Percentiles rank a stretch among this genome's conserved stretches.
Evolutionary conservation across 2,329 filamentous ascomycete species (phyloP).

Genomic region (Alternaria longipes): DNA sequence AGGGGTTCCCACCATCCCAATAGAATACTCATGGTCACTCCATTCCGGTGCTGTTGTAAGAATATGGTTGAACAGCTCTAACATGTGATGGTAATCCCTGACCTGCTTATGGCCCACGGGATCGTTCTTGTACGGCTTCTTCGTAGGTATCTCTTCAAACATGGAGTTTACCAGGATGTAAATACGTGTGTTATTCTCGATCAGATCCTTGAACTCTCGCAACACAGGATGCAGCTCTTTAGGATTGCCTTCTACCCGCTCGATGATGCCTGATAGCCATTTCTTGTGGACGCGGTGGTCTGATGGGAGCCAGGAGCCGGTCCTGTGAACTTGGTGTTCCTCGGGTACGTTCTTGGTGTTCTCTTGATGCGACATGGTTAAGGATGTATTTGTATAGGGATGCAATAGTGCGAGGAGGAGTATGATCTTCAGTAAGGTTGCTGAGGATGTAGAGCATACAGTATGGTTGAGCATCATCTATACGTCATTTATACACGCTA

Average conservation of each 20-base stretch:
- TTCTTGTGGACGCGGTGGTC: constrained; percentile 69
- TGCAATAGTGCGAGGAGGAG: not conserved
- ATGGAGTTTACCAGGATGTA: constrained; percentile 74
- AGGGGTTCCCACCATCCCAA: constrained; percentile 62
- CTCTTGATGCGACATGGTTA: constrained; percentile 22
- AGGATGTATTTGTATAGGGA: not conserved
- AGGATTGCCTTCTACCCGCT: constrained; percentile 62
- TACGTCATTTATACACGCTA: constrained; percentile 5
- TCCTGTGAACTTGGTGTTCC: constrained; percentile 31
- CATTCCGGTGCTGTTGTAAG: constrained; percentile 54
- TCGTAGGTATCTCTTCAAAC: constrained; percentile 72
- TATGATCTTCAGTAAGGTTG: not conserved
- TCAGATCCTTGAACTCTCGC: constrained; percentile 71
- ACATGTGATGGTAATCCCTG: constrained; percentile 72
- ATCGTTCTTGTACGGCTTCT: constrained; percentile 68
- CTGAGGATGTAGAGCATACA: not conserved
- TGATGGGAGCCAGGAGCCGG: constrained; percentile 65
- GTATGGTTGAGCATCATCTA: not conserved
- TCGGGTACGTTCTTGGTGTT: constrained; percentile 24
- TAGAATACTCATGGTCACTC: constrained; percentile 49
- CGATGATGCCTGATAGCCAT: constrained; percentile 68
- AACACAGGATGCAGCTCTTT: constrained; percentile 67
- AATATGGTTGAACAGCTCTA: constrained; percentile 70
- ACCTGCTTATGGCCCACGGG: constrained; percentile 71
- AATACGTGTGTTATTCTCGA: constrained; percentile 70